phyloP scores from a whole-genome alignment of 129 eudicot species.

The Gnaphalium uliginosum region DNA sequence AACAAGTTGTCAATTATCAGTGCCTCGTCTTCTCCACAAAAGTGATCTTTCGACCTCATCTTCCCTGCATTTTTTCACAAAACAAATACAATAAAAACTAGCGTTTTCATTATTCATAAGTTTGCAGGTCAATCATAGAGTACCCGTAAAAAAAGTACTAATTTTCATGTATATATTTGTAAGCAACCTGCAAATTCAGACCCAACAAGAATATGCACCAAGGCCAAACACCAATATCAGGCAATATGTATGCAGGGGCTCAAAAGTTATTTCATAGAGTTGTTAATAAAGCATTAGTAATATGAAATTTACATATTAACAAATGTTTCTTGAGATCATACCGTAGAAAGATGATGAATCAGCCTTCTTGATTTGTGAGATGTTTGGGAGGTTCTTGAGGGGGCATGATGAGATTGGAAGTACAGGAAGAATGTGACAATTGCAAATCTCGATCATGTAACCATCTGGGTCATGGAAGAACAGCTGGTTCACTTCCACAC shows the following conservation, averaged over 20 bases:
- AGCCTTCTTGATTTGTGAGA: not conserved
- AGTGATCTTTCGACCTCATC: constrained; percentile 13
- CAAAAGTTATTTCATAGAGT: no score
- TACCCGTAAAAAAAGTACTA: not conserved
- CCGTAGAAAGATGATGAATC: constrained; percentile 30
- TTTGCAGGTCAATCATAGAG: no score
- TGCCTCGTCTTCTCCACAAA: constrained; percentile 54
- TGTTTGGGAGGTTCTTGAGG: constrained; percentile 28
- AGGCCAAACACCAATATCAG: no score
- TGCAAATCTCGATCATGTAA: constrained; percentile 84
- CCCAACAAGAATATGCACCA: no score
- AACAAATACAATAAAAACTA: not conserved
- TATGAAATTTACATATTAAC: not conserved
- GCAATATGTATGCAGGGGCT: no score
- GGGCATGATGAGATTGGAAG: constrained; percentile 68
- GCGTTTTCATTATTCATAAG: no score
- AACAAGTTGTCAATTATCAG: constrained; percentile 57
- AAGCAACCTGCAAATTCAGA: no score
- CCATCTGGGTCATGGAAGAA: constrained; percentile 88
- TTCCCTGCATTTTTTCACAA: constrained; percentile 36
- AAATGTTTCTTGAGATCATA: not conserved
- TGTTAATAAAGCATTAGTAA: not conserved
- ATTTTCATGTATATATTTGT: no score
- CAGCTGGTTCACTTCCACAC: constrained; percentile 65
- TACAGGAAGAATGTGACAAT: constrained; percentile 67